A percentile compares a stretch with the other conserved stretches of the same genome.
Conservation (phyloP, 306 rosid genomes). For the Aeschynomene evenia region DNA sequence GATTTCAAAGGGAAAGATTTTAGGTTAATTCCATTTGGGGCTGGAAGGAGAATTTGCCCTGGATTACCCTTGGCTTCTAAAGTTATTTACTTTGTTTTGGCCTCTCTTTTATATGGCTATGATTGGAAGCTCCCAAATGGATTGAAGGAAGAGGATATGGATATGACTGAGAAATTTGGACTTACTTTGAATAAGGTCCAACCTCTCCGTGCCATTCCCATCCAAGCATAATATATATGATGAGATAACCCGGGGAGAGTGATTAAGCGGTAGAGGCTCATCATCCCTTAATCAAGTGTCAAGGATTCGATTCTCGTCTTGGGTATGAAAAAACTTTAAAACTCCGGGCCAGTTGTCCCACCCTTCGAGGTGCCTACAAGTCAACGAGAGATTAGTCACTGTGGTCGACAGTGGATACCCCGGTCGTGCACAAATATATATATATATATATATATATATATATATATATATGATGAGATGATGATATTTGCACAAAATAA, state of each 20-base stretch:
- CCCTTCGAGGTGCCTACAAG: too few species aligned
- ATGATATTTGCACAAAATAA: too few species aligned
- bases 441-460: too few species aligned
- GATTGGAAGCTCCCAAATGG: neutral
- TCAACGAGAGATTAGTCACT: too few species aligned
- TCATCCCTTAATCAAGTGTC: too few species aligned
- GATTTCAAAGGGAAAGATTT: constrained; percentile 29
- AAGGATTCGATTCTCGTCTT: too few species aligned
- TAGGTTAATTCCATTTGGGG: constrained; percentile 13
- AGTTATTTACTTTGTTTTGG: neutral
- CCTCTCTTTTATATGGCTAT: neutral
- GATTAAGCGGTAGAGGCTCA: neutral
- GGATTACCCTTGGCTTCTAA: constrained; percentile 3
- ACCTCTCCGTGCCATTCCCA: neutral
- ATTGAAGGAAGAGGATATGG: neutral
- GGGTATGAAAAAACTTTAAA: too few species aligned
- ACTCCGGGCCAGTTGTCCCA: too few species aligned
- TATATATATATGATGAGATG: too few species aligned
- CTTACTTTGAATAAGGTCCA: neutral
- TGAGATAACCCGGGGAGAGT: neutral
- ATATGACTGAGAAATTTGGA: constrained; percentile 1
- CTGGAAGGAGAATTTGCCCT: constrained; percentile 19
- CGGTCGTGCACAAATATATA: too few species aligned
- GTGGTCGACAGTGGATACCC: too few species aligned
- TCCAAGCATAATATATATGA: neutral